Evolutionary conservation across 1,139 yeast genomes (phyloP).

Genomic region (Saccharomyces hybrid): DNA sequence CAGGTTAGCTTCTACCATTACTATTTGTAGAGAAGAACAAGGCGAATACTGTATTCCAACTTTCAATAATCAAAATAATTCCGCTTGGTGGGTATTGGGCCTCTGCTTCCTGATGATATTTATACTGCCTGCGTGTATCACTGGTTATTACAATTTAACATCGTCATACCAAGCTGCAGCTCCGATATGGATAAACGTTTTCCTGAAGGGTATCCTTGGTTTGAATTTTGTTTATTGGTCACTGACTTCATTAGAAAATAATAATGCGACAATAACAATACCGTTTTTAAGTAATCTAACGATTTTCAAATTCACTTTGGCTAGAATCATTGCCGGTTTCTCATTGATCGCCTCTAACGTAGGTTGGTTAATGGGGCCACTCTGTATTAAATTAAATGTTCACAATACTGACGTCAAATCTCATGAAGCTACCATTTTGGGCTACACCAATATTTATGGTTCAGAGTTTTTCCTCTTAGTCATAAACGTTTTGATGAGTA

Average conservation of each 20-base stretch:
- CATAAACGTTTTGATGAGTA: constrained; percentile 57
- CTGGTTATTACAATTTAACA: constrained; percentile 61
- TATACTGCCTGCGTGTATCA: constrained; percentile 56
- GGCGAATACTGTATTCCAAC: constrained; percentile 63
- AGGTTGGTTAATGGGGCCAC: constrained; percentile 82
- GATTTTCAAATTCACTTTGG: constrained; percentile 54
- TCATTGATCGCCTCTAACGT: constrained; percentile 66
- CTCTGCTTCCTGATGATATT: constrained; percentile 48
- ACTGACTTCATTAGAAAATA: constrained; percentile 57
- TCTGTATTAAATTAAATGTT: constrained; percentile 65
- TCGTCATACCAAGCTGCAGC: constrained; percentile 83
- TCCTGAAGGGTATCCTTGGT: constrained; percentile 49
- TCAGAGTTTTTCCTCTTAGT: constrained; percentile 71
- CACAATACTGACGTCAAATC: constrained; percentile 31
- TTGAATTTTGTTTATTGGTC: constrained; percentile 71
- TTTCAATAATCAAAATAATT: constrained; percentile 43
- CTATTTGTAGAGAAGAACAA: constrained; percentile 88
- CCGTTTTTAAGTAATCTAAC: constrained; percentile 33
- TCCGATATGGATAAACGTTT: constrained; percentile 69
- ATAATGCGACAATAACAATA: constrained; percentile 27
- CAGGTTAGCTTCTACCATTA: constrained; percentile 53
- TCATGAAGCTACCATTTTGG: constrained; percentile 49
- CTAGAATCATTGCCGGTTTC: constrained; percentile 66
- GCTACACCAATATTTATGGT: constrained; percentile 82
- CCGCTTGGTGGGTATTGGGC: constrained; percentile 55